Base-by-base conservation (phyloP, 306 rosid genomes). In the Prunus salicina region DNA sequence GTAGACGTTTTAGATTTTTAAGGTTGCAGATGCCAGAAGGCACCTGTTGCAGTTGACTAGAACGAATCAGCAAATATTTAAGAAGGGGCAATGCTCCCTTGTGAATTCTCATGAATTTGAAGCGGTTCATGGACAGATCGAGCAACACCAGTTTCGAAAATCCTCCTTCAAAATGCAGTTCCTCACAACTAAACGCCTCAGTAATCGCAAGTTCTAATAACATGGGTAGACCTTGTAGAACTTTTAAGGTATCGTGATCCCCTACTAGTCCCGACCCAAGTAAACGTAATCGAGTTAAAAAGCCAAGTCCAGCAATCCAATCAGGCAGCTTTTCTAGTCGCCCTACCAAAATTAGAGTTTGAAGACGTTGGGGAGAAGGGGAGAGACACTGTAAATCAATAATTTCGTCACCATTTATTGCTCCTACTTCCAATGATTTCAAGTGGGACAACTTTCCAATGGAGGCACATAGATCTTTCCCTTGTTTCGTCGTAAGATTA, bases 401-500 rank as follows among this genome's bases (percentile, higher is more conserved):
- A 16, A 14, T 3, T 51, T 51, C 57, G 16, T 51, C 57, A 16
- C 8, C 0, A 3, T 18, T 14, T 51, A 51, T 18, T 14, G 20
- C 57, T 3, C 0, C 2, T 3, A 51, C 57, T 6, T 14, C 57
- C 11, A 85, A 74, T 30, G 77, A 67, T 67, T 78, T 65, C 79
- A 81, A 84, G 15, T 41, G 47, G 0, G 10, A 14, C 83, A 81
- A 75, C 67, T 75, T 72, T 55, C 34, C 64, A 30, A 85, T 58
- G 22, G 77, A 34, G n/a, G 41, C 49, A 9, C 75, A 45, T 5
- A 81, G 6, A 5, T 74, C 73, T 11, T 41, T 63, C 15, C 74
- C 85, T 41, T 81, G 15, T 58, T 52, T 22, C 22, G 22, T 22
- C 22, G 22, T 22, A 22, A 22, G 22, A 22, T 22, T 22, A 22